These are phyloP conservation scores for Puccinia brachypodii DNA, from an alignment of 1,284 basidiomycete genomes.

Conservation along the genomic window DNA sequence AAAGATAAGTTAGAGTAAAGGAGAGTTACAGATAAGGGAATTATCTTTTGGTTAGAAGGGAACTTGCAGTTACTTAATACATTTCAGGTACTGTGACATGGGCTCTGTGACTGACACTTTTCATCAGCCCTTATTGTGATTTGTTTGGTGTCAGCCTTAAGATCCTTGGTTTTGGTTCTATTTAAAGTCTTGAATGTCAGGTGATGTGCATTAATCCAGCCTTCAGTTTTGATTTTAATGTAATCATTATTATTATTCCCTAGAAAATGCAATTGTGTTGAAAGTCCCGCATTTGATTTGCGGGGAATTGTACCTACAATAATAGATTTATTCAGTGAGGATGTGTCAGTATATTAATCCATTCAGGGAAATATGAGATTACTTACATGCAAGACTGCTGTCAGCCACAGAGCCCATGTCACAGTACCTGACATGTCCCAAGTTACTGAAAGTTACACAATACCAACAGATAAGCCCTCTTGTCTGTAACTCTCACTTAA, in stretches of 20 bases:
- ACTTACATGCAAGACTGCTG: conserved; percentile 6
- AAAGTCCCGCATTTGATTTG: background rate
- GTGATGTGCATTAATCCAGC: background rate
- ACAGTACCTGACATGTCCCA: no score
- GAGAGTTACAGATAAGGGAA: no score
- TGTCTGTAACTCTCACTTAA: no score
- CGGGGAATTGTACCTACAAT: background rate
- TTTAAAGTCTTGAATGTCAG: background rate
- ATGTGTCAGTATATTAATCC: no score
- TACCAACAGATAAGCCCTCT: no score
- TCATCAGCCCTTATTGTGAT: background rate
- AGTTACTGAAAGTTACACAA: no score
- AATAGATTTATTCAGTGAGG: background rate
- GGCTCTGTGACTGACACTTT: no score
- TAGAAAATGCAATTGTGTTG: background rate
- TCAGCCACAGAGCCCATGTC: no score
- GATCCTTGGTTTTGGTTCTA: background rate
- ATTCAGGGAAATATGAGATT: background rate
- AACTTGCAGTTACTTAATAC: no score
- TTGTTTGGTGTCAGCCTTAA: background rate
- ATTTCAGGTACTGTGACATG: no score
- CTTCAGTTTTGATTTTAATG: background rate
- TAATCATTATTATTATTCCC: background rate
- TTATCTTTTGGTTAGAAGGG: no score
- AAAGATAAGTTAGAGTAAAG: no score